phyloP scores from a whole-genome alignment of 306 rosid species.

The Sechiopsis laciniata region DNA sequence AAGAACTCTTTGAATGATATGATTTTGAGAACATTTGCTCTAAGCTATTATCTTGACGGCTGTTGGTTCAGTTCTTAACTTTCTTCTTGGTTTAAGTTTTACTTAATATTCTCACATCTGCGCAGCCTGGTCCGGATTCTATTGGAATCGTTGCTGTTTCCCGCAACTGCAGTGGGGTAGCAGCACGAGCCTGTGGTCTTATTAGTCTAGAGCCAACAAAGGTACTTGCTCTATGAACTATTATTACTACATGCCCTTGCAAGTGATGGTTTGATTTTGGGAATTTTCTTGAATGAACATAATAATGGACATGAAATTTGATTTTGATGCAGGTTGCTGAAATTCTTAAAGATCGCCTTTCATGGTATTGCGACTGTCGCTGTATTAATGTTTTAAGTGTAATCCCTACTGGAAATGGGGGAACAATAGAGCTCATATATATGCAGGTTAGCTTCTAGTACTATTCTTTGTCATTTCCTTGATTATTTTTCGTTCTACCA shows the following conservation, averaged over 20 bases:
- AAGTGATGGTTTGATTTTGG: not conserved
- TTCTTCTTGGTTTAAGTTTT: not conserved
- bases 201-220: slow-evolving; percentile 96
- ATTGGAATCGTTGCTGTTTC: slow-evolving; percentile 99
- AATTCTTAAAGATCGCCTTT: slow-evolving; percentile 81
- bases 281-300: not conserved
- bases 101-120: not conserved
- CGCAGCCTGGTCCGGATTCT: slow-evolving; percentile 99
- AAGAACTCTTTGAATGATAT: not conserved
- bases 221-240: slow-evolving; percentile 34
- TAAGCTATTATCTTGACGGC: not conserved
- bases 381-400: slow-evolving; percentile 68
- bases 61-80: not conserved
- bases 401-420: slow-evolving; percentile 78
- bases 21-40: not conserved
- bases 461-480: not conserved
- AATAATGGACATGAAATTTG: not conserved
- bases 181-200: slow-evolving; percentile 99
- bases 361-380: slow-evolving; percentile 96
- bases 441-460: slow-evolving; percentile 59
- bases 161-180: slow-evolving; percentile 92
- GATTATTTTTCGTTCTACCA: not conserved
- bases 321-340: slow-evolving; percentile 65
- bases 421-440: slow-evolving; percentile 83
- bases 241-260: not conserved